Base-by-base conservation (phyloP, 2,329 filamentous ascomycete species). In the Phyllosticta capitalensis region DNA sequence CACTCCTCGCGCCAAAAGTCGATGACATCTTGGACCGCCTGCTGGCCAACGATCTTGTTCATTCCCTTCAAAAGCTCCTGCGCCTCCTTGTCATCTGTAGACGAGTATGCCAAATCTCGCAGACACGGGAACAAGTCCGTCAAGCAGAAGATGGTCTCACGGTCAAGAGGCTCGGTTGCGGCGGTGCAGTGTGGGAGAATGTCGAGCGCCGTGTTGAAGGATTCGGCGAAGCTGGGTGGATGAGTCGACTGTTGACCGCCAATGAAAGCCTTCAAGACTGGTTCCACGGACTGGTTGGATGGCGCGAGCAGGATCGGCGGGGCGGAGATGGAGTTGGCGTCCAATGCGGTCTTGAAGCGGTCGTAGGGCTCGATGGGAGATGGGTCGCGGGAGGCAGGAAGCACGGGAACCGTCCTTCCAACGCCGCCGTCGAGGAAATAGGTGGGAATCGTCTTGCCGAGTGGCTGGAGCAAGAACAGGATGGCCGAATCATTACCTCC, bases 1-100 rank as follows among this genome's bases (percentile, higher is more conserved):
- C 66, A 73, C 61, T 74, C 71, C 2, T 69, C 67, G 7, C 24
- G 53, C 53, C 69, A 73, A 61, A 73, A 74, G 19, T 71, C 68
- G 1, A 65, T 62, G 38, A 73, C 62, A 14, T 64, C 62, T 7
- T 28, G 22, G 24, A 26, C 24, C 17, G 67, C 63, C 24, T 52
- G 62, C 26, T 65, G 61, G 9, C 9, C 26, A 0, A 69, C 72
- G 21, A 73, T 59, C 6, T 67, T 65, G 9, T 38, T 26, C 50
- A 64, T 62, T n/a, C 72, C 51, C 52, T 14, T 24, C 14, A 21
- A 22, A 14, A 10, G 52, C 54, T 45, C 20, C 64, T 33, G 22
- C 52, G 59, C 24, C 58, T 55, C 51, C 61, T 57, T 6, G 21
- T 52, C 48, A 14, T 58, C 64, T 28, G 68, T 67, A 9, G 62